Base-by-base conservation (phyloP, 2,329 filamentous ascomycete genomes). In the Phoma sp. region DNA sequence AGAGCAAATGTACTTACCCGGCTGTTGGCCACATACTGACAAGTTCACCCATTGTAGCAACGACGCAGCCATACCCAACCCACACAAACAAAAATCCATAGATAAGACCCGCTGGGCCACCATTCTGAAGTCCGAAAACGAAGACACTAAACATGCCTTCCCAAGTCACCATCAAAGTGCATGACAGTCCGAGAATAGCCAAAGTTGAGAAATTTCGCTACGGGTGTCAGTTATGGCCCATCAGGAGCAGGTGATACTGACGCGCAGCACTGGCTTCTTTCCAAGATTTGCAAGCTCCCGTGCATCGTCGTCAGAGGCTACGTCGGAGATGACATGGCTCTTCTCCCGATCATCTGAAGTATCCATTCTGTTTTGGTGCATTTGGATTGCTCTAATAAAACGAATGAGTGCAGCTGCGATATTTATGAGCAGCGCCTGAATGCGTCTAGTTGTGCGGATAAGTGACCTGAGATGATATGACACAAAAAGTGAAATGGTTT, bases 41-140 rank as follows among this genome's bases (percentile, higher is more conserved):
- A 2, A 65, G 37, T 46, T 65, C 62, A 1, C 51, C 52, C 58
- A 64, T 61, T 0, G 60, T 59, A 7, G 57, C 53, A 7, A 58
- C 42, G 2, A 64, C 59, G 4, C 51, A 41, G 6, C 47, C 48
- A 51, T 53, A 59, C 0, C 62, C 62, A 4, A 43, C 30, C 61
- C 61, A 65, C 18, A 47, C 52, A 14, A 62, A 49, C 4, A 65
- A n/a, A 33, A 59, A 64, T 2, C 59, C 59, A 30, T 64, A 65
- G 1, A 65, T 43, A 1, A 62, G 32, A 2, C 59, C 60, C 1
- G 33, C 57, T 0, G 59, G 56, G 0, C 62, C 59, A 13, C 62
- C 62, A 41, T 64, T 58, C n/a, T 44, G 29, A 2, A 65, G 54
- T 2, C 59, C 61, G 25, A 62, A 61, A 30, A 65, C 45, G 45